Evolutionary conservation across 306 rosid species (phyloP).

Genomic region (Citrullus colocynthis): DNA sequence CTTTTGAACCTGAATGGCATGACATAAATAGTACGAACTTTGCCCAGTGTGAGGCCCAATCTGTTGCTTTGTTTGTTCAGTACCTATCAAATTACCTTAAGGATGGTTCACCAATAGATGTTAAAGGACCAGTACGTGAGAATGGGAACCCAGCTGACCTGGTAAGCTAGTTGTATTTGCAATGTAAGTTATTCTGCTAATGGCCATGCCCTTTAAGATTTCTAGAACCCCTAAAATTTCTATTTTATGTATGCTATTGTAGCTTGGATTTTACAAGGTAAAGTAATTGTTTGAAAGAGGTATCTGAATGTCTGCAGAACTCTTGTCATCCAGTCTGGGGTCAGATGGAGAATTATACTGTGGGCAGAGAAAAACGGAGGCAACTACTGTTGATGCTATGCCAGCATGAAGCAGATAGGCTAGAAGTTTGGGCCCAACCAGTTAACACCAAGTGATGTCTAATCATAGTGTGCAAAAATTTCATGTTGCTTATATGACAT

Average conservation of each 20-base stretch:
- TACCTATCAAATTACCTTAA: constrained; percentile 58
- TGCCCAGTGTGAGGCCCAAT: constrained; percentile 90
- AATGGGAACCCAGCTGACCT: constrained; percentile 48
- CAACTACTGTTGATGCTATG: constrained; percentile 82
- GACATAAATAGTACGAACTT: constrained; percentile 62
- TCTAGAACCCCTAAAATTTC: background rate
- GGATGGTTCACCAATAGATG: constrained; percentile 40
- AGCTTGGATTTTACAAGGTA: background rate
- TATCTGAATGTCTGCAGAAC: constrained; percentile 35
- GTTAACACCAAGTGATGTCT: constrained; percentile 56
- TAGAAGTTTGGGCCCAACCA: constrained; percentile 97
- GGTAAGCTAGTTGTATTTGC: constrained; percentile 34
- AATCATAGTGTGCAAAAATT: background rate
- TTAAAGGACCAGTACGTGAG: constrained; percentile 64
- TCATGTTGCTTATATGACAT: background rate
- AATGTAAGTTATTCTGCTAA: background rate
- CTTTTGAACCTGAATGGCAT: constrained; percentile 73
- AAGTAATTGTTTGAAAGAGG: constrained; percentile 9
- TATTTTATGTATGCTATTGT: background rate
- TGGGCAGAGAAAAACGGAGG: constrained; percentile 74
- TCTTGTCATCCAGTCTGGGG: constrained; percentile 93
- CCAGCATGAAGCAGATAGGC: constrained; percentile 95
- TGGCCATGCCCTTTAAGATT: background rate
- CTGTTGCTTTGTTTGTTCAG: constrained; percentile 68
- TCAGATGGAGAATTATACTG: constrained; percentile 70